Evolutionary conservation across 1,139 yeast species (phyloP).

Genomic region (Pichia sp.): DNA sequence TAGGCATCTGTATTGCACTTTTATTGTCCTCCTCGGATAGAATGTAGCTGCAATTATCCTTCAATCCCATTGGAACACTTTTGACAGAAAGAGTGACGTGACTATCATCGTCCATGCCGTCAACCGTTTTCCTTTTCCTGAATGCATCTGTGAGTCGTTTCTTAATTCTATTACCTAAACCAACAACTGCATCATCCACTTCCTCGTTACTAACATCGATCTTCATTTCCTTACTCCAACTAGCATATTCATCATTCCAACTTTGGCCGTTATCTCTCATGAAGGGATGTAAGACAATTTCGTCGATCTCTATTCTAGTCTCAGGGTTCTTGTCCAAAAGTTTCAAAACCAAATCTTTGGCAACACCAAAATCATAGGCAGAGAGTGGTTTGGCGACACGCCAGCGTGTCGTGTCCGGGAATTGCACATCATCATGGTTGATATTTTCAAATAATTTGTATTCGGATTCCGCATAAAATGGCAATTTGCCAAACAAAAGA

Average conservation of each 20-base stretch:
- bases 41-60: constrained; percentile 19
- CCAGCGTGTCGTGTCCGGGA: constrained; percentile 45
- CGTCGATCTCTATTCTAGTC: constrained; percentile 60
- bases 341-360: constrained; percentile 57
- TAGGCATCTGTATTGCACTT: constrained; percentile 4
- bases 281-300: constrained; percentile 78
- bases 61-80: constrained; percentile 3
- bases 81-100: no score
- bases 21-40: constrained; percentile 19
- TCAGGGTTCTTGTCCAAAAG: constrained; percentile 67
- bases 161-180: constrained; percentile 62
- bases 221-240: constrained; percentile 27
- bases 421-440: constrained; percentile 51
- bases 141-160: constrained; percentile 55
- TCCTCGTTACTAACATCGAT: constrained; percentile 65
- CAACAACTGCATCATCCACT: constrained; percentile 69
- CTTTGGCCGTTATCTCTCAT: no score
- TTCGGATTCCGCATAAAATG: constrained; percentile 87
- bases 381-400: constrained; percentile 31
- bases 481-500: constrained; percentile 78
- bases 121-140: constrained; percentile 19
- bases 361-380: constrained; percentile 46
- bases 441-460: constrained; percentile 81
- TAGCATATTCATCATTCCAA: constrained; percentile 21
- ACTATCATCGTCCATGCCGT: not conserved